Base-by-base conservation (phyloP, 805 yeast genomes). In the Suhomyces prunicola region DNA sequence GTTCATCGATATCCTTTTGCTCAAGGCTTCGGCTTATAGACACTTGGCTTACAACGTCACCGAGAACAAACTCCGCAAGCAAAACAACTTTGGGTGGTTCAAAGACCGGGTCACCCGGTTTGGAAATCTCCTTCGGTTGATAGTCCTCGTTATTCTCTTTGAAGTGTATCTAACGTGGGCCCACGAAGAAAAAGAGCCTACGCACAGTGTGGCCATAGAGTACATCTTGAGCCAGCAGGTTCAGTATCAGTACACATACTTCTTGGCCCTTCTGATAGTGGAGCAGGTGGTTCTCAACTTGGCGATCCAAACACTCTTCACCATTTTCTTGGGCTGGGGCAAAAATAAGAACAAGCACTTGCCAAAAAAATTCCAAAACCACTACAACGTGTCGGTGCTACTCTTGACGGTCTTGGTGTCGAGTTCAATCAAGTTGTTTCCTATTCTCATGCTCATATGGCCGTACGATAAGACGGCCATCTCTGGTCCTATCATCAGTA, bases 161-260 rank as follows among this genome's bases (percentile, higher is more conserved):
- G 97, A 94, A 60, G 93, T 93, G 4, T 94, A 94, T 66, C 69
- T 94, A 50, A 85, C 84, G 1, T 94, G 99, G 98, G 96, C 96
- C 0, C 83, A 86, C 52, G 92, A 88, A 55, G 99, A 93, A 67
- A 83, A 81, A 59, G 80, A 77, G 51, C 62, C 63, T 40, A 57
- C 63, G 7, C 75, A 71, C 47, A 60, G 70, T 6, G 24, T 57
- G 39, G 50, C 65, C 26, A 63, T 68, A 57, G 47, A 52, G 5
- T 58, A 44, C 17, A 61, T 76, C 1, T 57, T 76, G 23, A 48
- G 36, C 23, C 75, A 76, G 33, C 66, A 68, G 5, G 73, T 81
- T 3, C 58, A 75, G 5, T 48, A 66, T 13, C 92, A 87, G 57
- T 88, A 88, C 57, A 50, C 73, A 0, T 82, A 72, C 54, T 87